A percentile compares a stretch with the other conserved stretches of the same genome.
Conservation (phyloP, 2,329 filamentous ascomycete species). For the Mycogone perniciosa region DNA sequence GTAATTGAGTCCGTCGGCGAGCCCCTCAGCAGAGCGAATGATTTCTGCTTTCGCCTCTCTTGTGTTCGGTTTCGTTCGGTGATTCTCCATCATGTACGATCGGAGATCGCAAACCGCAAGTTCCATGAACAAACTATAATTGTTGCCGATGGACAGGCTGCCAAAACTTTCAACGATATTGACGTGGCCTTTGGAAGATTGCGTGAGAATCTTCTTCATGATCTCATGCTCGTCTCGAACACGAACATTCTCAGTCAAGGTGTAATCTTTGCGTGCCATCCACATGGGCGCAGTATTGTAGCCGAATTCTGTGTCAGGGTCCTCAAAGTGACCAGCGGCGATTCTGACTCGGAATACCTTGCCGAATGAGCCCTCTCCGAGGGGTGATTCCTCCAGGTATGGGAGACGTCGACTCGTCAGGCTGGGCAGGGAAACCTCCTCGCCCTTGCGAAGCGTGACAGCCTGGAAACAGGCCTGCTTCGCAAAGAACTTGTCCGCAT, state of each 20-base stretch:
- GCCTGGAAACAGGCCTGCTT: slow-evolving; percentile 28
- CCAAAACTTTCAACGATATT: slow-evolving; percentile 33
- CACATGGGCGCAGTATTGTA: slow-evolving; percentile 17
- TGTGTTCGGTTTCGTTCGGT: slow-evolving; percentile 14
- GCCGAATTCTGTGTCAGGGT: slow-evolving; percentile 12
- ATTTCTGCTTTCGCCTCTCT: slow-evolving; percentile 20
- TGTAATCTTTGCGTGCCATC: slow-evolving; percentile 34
- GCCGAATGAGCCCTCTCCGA: slow-evolving; percentile 28
- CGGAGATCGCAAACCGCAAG: slow-evolving; percentile 31
- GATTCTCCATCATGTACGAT: slow-evolving; percentile 28
- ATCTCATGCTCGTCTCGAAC: slow-evolving; percentile 26
- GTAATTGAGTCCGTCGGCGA: slow-evolving; percentile 30
- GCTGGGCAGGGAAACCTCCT: slow-evolving; percentile 21
- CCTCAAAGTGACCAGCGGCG: slow-evolving; percentile 28
- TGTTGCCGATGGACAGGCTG: slow-evolving; percentile 26
- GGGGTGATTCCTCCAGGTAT: slow-evolving; percentile 26
- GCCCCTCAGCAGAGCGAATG: slow-evolving; percentile 23
- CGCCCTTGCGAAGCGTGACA: not conserved
- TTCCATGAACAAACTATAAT: slow-evolving; percentile 36
- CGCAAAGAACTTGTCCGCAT: slow-evolving; percentile 24
- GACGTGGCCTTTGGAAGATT: slow-evolving; percentile 22
- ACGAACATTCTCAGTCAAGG: slow-evolving; percentile 18
- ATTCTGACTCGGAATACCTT: slow-evolving; percentile 25
- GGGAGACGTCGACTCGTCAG: slow-evolving; percentile 23
- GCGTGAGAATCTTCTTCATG: slow-evolving; percentile 28